Evolutionary conservation across 805 yeast species (phyloP), one percentile per base, ranked within the genome.

Genomic region (Candida ovalis): DNA sequence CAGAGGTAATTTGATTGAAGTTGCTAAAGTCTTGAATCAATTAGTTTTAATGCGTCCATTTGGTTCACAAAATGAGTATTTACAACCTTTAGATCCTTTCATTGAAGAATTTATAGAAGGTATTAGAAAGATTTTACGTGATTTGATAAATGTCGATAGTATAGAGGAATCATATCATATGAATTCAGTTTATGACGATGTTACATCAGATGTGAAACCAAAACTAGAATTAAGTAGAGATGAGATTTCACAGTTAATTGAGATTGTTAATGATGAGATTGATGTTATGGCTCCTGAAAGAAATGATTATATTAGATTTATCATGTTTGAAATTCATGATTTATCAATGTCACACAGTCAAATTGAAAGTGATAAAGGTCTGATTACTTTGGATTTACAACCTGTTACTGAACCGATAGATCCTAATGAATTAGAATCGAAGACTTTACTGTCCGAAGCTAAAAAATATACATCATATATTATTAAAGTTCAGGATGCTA

Each of bases 401-500:
- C 66, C 66, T 15, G 46, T 53, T 15, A 55, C 61, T 3, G 59
- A 59, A 22, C 47, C 50, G 30, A 64, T 73, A 0, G 72, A 72
- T 51, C 75, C 76, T 44, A 73, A 70, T 22, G 70, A 76, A 6
- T 56, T 75, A 19, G 72, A 72, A 5, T 36, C 32, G 44, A 58
- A 49, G 47, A 49, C 85, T 5, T 67, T 88, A 27, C 71, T 84
- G 58, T 76, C 88, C 45, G 90, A 88, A 60, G 89, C 86, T 0
- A 92, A 92, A 63, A 73, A 96, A 52, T 85, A 90, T 55, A 69
- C 91, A n/a, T 68, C 86, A 15, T 89, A 89, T 60, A 81, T 92
- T 59, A 80, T 91, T 52, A 82, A 90, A 54, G 87, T 94, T 5
- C 97, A 94, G 70, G 83, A 81, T 53, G 73, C 92, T 41, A 76